These are phyloP conservation scores for Ceratocystis huliohia DNA, from an alignment of 2,329 filamentous ascomycete genomes.

Conservation along the genomic window DNA sequence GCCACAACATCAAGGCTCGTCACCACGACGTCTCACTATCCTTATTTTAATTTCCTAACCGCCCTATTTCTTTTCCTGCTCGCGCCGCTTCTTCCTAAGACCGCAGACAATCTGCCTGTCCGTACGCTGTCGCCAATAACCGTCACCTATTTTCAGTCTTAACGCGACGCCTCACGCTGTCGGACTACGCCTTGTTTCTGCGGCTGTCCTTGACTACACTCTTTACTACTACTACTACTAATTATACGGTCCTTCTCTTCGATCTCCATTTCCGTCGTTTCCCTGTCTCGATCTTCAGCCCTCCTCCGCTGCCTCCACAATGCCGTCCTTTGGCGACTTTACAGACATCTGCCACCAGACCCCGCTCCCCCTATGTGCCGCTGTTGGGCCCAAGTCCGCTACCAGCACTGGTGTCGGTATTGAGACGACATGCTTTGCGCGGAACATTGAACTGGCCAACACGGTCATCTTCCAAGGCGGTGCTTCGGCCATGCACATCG, in stretches of 20 bases:
- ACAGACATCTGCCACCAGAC: slow-evolving; percentile 72
- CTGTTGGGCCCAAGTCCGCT: slow-evolving; percentile 62
- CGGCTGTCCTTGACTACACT: background rate
- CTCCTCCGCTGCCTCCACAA: slow-evolving; percentile 25
- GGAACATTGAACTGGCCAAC: slow-evolving; percentile 91
- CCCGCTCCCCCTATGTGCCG: slow-evolving; percentile 73
- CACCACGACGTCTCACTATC: background rate
- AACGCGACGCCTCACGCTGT: background rate
- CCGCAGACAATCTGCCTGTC: background rate
- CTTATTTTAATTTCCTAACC: background rate
- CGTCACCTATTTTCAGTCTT: background rate
- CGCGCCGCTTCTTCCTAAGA: background rate
- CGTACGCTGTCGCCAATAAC: background rate
- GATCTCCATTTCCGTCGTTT: no score
- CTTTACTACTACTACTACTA: background rate
- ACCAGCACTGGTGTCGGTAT: slow-evolving; percentile 62
- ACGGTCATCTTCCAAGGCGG: slow-evolving; percentile 97
- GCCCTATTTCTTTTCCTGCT: background rate
- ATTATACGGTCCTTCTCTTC: background rate
- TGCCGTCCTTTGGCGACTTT: slow-evolving; percentile 88
- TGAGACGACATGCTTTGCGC: slow-evolving; percentile 80
- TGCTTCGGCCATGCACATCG: slow-evolving; percentile 81
- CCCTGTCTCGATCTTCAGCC: background rate
- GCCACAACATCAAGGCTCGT: background rate
- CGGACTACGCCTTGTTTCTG: background rate